Base-by-base conservation (phyloP, 2,329 filamentous ascomycete genomes). In the Aspergillus fumigatiaffinis region DNA sequence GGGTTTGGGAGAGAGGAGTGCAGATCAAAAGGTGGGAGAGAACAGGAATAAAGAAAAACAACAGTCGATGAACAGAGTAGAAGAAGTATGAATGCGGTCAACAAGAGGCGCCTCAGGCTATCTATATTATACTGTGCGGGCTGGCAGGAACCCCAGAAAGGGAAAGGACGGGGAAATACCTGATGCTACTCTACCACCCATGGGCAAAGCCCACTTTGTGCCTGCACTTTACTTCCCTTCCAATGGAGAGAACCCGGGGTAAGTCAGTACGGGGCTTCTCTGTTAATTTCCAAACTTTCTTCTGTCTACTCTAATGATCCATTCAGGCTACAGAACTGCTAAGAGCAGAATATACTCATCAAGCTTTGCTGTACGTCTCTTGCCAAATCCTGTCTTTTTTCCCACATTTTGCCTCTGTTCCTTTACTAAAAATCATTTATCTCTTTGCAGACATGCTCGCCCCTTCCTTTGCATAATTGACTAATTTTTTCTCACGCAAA, bases 161-260 rank as follows among this genome's bases (percentile, higher is more conserved):
- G 60, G 57, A 44, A 61, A 60, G 57, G 35, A 55, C 46, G 56
- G 56, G 51, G 35, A 53, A 53, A 55, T 20, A 29, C 29, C 38
- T 38, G 50, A 51, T 49, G 49, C 35, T 48, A 51, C 47, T 49
- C 25, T 55, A 52, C 51, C 50, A 55, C 29, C 21, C 42, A 52
- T 52, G 42, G 54, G 42, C 48, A 42, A 21, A 26, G 47, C 50
- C 44, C 21, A 47, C 44, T 47, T 23, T 47, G 44, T 47, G 44
- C 44, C 44, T 52, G 38, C 50, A 47, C 54, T 23, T 28, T 23
- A 25, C 29, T 12, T 49, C 17, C 21, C 42, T 49, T 35, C 54
- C 50, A 56, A 41, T 56, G 41, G 4, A 28, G 23, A 21, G 21
- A 51, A 26, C 23, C 23, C 21, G 28, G 44, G 41, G 32, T 47